Evolutionary conservation across 2,329 filamentous ascomycete genomes (phyloP), one percentile per base, ranked within the genome.

Genomic region (Penicillium palitans): DNA sequence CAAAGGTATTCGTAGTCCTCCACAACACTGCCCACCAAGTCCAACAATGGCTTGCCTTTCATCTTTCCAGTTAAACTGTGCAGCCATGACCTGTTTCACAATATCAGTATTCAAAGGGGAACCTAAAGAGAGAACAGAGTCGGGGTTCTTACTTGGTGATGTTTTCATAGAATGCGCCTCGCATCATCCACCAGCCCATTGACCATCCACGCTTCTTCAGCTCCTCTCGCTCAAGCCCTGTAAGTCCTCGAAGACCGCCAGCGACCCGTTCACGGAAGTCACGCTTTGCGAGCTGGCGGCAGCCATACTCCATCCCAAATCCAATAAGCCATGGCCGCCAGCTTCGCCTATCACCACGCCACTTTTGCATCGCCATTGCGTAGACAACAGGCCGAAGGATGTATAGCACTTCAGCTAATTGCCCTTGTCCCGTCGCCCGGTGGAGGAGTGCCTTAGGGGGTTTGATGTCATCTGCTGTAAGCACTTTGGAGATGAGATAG

Each of bases 1-100:
- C 95, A 99, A 33, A 99, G 81, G 74, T 96, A 98, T 76, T 96
- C 91, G 73, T 99, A 99, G 74, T 99, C 95, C 72, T 97, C 92
- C 62, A 98, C 77, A 46, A 99, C 89, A 57, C 90, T 91, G 9
- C 88, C 90, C 25, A 96, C 81, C 72, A 99, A 85, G 64, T 90
- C 87, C 47, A 96, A 84, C 75, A 96, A 81, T 52, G 90, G 87
- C 70, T 88, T 89, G 65, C 86, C 80, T 70, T 81, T 87, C 64
- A 96, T 83, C 68, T 87, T 89, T 31, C 81, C 80, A 8, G 93
- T 87, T 15, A 93, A 76, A 5, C 86, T 84, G 76, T 90, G 90
- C 55, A 88, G 78, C 79, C 83, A 84, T 9, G 80, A 76, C 67
- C 84, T 85, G 59, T 48, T 58, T 25, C 21, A 25, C 29, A 54